These are phyloP conservation scores for Podaxis sp. DNA, from an alignment of 768 basidiomycete genomes.

Conservation along the genomic window DNA sequence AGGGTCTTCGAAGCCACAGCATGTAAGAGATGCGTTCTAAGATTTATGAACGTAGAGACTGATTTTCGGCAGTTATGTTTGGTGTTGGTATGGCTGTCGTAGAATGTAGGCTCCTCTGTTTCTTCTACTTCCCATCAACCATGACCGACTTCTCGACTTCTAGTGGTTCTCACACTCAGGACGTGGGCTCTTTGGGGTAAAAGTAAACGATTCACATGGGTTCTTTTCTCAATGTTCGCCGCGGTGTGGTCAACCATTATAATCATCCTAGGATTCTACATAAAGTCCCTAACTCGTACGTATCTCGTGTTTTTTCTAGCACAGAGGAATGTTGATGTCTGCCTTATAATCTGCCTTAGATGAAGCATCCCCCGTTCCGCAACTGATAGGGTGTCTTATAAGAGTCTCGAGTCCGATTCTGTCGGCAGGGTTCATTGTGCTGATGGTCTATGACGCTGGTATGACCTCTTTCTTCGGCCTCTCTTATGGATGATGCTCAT, in stretches of 20 bases:
- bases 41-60: background rate
- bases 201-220: background rate
- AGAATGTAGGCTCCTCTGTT: background rate
- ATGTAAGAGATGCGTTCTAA: background rate
- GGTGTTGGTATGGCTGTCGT: background rate
- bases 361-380: background rate
- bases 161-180: constrained; percentile 1
- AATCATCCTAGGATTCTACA: background rate
- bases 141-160: background rate
- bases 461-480: background rate
- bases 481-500: background rate
- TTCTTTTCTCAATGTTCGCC: background rate
- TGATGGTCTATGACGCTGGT: background rate
- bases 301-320: background rate
- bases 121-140: background rate
- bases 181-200: constrained; percentile 1
- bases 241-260: background rate
- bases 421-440: background rate
- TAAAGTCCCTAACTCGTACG: background rate
- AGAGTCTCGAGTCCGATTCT: background rate
- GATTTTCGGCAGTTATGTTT: background rate
- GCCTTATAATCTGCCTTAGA: background rate
- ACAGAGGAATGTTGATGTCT: background rate
- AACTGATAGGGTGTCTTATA: background rate
- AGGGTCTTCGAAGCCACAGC: background rate